phyloP scores from a whole-genome alignment of 2,329 filamentous ascomycete genomes.

The Didymella exigua region DNA sequence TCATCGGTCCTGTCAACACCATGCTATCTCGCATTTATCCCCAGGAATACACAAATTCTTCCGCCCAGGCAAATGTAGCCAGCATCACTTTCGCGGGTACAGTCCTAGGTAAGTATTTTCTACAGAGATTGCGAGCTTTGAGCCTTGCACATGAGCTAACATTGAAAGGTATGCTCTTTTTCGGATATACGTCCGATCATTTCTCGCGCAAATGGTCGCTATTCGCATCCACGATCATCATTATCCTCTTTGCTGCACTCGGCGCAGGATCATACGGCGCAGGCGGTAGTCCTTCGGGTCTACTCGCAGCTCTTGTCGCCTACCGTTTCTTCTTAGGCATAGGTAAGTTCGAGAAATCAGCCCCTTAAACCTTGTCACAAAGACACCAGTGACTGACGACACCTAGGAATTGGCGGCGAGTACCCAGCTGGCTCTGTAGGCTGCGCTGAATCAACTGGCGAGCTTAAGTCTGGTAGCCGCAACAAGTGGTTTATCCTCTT shows the following conservation, averaged over 20 bases:
- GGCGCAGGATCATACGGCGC: slow-evolving; percentile 77
- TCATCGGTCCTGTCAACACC: slow-evolving; percentile 87
- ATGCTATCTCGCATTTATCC: slow-evolving; percentile 73
- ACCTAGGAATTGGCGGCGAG: slow-evolving; percentile 72
- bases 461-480: slow-evolving; percentile 78
- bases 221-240: slow-evolving; percentile 78
- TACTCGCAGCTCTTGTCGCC: slow-evolving; percentile 79
- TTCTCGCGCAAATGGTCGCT: slow-evolving; percentile 85
- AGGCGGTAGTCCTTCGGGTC: slow-evolving; percentile 68
- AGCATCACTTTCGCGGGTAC: slow-evolving; percentile 88
- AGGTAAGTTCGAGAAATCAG: slow-evolving; percentile 34
- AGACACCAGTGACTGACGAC: background rate
- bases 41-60: slow-evolving; percentile 69
- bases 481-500: slow-evolving; percentile 85
- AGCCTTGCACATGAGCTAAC: too few relatives aligned
- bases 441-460: slow-evolving; percentile 81
- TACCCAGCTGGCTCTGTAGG: slow-evolving; percentile 85
- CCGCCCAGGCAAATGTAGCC: slow-evolving; percentile 74
- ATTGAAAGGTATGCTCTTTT: slow-evolving; percentile 67
- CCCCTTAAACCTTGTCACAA: background rate
- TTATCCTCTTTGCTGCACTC: slow-evolving; percentile 84
- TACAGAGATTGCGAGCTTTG: too few relatives aligned
- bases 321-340: slow-evolving; percentile 80
- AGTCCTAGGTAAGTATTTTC: slow-evolving; percentile 60
- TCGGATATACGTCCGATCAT: slow-evolving; percentile 81